Evolutionary conservation across 768 basidiomycete genomes (phyloP), one percentile per base, ranked within the genome.

Genomic region (Xerocomellus amylosporus): DNA sequence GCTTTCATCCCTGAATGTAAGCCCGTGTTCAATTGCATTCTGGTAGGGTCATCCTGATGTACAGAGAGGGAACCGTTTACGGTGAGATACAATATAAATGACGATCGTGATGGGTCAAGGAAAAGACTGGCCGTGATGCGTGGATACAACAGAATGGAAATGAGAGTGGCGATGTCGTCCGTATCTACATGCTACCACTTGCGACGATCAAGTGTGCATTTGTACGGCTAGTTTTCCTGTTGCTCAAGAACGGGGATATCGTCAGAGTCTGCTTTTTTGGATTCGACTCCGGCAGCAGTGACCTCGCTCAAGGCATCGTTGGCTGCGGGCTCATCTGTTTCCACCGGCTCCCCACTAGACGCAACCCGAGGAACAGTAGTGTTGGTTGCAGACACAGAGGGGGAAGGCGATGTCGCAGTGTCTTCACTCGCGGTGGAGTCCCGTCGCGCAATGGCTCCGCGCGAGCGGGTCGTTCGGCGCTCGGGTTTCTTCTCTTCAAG

Each of bases 391-490:
- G 73, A 67, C 40, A 67, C 64, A 3, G 74, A 73, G 4, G 59
- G 65, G 4, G 74, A 71, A 14, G 61, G 62, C 5, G 75, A 74
- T 12, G 73, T 71, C 28, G 53, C 59, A 7, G 77, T 74, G 1
- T 77, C 76, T 53, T 79, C 81, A 55, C 83, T 84, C 17, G 76
- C 74, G 50, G 75, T 80, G 3, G 84, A 85, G 54, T 77, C 77
- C 44, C 79, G 71, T 19, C 81, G 74, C 58, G 68, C 75, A 26
- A 63, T 49, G 20, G 60, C 67, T 49, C 68, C 76, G 57, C 75
- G 74, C 15, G 80, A 75, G 46, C 82, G 75, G 33, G 79, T 77
- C 51, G 78, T 73, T 42, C 82, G 75, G 49, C 82, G 75, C 53
- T 76, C 77, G 0, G 68, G 56, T 46, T 58, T 61, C 61, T 56